A percentile compares a stretch with the other conserved stretches of the same genome.
phyloP scores from a whole-genome alignment of 371 early-diverging fungal species.

The Fennellomyces sp. region DNA sequence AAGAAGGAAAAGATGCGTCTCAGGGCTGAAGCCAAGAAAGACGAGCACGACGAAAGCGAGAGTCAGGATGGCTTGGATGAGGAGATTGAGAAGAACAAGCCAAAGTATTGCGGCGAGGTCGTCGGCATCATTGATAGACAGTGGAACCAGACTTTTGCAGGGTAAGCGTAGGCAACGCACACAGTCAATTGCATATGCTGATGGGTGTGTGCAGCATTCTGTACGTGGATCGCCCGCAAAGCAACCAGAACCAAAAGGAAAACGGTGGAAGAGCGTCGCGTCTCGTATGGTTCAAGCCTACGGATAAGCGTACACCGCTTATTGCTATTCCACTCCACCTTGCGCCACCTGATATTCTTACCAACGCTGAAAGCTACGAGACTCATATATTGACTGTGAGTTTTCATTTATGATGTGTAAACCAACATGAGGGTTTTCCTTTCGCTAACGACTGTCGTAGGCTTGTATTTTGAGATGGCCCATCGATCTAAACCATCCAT shows the following conservation, averaged over 20 bases:
- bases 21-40: slow-evolving; percentile 16
- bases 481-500: slow-evolving; percentile 45
- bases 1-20: slow-evolving; percentile 21
- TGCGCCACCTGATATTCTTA: slow-evolving; percentile 40
- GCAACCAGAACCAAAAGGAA: slow-evolving; percentile 6
- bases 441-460: too few species aligned
- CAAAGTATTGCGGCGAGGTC: slow-evolving; percentile 58
- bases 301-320: slow-evolving; percentile 63
- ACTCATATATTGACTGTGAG: slow-evolving; percentile 19
- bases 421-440: too few species aligned
- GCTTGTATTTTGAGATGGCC: slow-evolving; percentile 54
- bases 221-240: neutral
- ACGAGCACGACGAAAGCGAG: slow-evolving; percentile 15
- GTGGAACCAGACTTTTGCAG: slow-evolving; percentile 10
- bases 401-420: too few species aligned
- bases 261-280: slow-evolving; percentile 13
- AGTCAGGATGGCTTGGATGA: neutral
- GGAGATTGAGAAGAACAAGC: slow-evolving; percentile 28
- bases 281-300: slow-evolving; percentile 66
- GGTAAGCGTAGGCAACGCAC: slow-evolving; percentile 11
- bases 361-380: slow-evolving; percentile 21
- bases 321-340: slow-evolving; percentile 53
- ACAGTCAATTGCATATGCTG: neutral
- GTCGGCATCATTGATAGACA: slow-evolving; percentile 59
- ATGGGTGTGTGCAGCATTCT: neutral